These are phyloP conservation scores for Prunus yedoensis DNA, from an alignment of 331 rosid species.

Conservation along the genomic window DNA sequence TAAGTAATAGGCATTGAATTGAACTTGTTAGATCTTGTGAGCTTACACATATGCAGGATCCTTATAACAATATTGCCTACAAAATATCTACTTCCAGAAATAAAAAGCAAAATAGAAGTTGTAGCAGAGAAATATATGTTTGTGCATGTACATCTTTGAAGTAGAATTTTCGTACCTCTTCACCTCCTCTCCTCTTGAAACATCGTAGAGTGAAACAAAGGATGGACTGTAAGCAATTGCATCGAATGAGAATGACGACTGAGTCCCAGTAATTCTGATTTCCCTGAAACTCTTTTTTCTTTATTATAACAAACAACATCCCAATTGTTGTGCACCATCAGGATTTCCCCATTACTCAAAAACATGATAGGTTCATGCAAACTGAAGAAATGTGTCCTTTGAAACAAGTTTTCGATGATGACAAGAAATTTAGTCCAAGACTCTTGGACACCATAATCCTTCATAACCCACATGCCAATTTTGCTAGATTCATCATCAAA, in stretches of 20 bases:
- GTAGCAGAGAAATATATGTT: background rate
- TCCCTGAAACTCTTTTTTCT: background rate
- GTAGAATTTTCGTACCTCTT: background rate
- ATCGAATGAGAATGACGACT: background rate
- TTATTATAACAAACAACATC: background rate
- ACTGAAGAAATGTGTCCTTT: background rate
- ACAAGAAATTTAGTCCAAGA: conserved; percentile 12
- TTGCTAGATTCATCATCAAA: background rate
- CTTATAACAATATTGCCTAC: too few relatives aligned
- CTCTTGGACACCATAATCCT: conserved; percentile 14
- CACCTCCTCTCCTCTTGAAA: background rate
- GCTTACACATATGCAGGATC: too few relatives aligned
- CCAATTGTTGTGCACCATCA: background rate
- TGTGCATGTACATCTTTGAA: background rate
- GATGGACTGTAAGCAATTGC: background rate
- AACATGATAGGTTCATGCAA: background rate
- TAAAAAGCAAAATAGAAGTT: background rate
- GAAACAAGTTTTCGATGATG: background rate
- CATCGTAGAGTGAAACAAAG: conserved; percentile 1
- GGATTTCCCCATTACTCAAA: background rate
- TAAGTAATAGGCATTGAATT: too few relatives aligned
- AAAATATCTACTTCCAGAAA: too few relatives aligned
- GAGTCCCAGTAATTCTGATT: background rate
- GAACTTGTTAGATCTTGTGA: too few relatives aligned
- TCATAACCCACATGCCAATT: conserved; percentile 18